Conservation (phyloP, 371 early-diverging fungal genomes). For the Syncephalastrum contaminatum region DNA sequence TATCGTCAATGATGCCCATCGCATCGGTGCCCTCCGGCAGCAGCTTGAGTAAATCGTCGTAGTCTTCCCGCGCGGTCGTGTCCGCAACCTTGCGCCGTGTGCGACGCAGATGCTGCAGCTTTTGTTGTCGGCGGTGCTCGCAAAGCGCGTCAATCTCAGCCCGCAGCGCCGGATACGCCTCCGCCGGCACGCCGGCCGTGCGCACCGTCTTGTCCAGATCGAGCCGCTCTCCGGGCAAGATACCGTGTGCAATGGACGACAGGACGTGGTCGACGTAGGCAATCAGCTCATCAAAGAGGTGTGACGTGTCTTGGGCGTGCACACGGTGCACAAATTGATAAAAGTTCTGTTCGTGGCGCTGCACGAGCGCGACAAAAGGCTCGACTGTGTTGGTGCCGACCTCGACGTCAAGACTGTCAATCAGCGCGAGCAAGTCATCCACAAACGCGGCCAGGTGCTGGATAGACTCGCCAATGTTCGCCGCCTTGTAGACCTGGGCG, state of each 20-base stretch:
- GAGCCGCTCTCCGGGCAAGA: constrained; percentile 9
- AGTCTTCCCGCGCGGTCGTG: constrained; percentile 14
- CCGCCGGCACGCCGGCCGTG: not conserved
- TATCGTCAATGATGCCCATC: constrained; percentile 30
- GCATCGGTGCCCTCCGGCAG: constrained; percentile 23
- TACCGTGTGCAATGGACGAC: constrained; percentile 19
- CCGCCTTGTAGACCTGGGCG: constrained; percentile 58
- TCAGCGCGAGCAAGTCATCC: constrained; percentile 54
- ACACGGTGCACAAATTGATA: constrained; percentile 60
- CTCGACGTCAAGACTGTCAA: constrained; percentile 41
- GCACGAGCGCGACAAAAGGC: constrained; percentile 40
- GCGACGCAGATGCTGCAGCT: constrained; percentile 35
- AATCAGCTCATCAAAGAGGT: constrained; percentile 33
- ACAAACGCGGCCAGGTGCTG: constrained; percentile 51
- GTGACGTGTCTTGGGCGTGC: constrained; percentile 42
- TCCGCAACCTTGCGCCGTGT: constrained; percentile 39
- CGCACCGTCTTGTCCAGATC: constrained; percentile 18
- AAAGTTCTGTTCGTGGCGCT: constrained; percentile 52
- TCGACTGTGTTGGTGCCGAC: constrained; percentile 23
- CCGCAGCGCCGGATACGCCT: no score
- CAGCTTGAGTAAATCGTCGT: constrained; percentile 23
- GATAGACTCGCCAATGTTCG: constrained; percentile 56
- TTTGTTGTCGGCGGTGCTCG: constrained; percentile 28
- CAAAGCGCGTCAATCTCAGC: constrained; percentile 37
- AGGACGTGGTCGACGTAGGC: constrained; percentile 26